These are phyloP conservation scores for Aristolochia californica DNA, from an alignment of 164 flowering plant genomes.

Conservation along the genomic window DNA sequence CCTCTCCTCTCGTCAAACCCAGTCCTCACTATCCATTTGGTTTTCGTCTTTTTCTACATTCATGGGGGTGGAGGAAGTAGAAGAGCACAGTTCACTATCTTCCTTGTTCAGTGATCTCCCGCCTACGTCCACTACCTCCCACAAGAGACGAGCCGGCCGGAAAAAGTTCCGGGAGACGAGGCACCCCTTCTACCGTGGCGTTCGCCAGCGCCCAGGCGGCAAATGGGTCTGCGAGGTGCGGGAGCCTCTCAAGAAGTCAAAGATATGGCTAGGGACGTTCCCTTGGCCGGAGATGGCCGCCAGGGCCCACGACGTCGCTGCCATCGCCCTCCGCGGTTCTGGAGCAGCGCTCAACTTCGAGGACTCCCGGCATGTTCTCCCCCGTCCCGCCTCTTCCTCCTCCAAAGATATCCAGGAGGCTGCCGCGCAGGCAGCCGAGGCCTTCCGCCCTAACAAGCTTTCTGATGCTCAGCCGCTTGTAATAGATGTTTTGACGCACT, in stretches of 20 bases:
- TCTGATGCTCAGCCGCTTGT: too few relatives aligned
- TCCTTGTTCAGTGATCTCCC: too few relatives aligned
- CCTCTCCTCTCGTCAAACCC: too few relatives aligned
- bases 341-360: constrained; percentile 64
- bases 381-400: constrained; percentile 27
- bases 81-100: too few relatives aligned
- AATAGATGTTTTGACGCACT: not conserved
- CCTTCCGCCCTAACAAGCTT: not conserved
- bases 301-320: constrained; percentile 60
- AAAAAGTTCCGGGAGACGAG: constrained; percentile 51
- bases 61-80: too few relatives aligned
- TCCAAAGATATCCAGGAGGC: constrained; percentile 61
- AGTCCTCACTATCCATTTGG: too few relatives aligned
- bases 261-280: constrained; percentile 69
- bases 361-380: constrained; percentile 56
- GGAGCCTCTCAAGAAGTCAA: constrained; percentile 47
- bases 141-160: constrained; percentile 47
- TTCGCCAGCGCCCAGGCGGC: constrained; percentile 31
- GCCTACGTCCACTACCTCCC: not conserved
- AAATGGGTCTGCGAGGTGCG: constrained; percentile 71
- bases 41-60: too few relatives aligned
- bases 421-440: constrained; percentile 37
- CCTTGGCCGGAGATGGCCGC: constrained; percentile 62
- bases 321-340: constrained; percentile 49
- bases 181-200: constrained; percentile 60